phyloP scores from a whole-genome alignment of 495 filamentous ascomycete genomes.

The Aspergillus sparsus region DNA sequence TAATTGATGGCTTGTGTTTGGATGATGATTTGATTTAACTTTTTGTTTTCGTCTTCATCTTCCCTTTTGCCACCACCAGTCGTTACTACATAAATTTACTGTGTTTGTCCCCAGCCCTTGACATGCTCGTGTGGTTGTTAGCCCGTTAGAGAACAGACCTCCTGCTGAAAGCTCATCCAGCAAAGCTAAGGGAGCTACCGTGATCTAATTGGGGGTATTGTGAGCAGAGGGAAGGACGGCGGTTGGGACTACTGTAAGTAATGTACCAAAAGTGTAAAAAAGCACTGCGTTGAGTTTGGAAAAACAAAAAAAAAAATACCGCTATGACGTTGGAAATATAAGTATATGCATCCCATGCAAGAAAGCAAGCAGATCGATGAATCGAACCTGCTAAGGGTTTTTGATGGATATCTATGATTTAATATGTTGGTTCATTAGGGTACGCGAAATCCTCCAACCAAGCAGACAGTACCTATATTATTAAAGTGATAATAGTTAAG shows the following conservation, averaged over 20 bases:
- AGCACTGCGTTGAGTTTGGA: too few relatives aligned
- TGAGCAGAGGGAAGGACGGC: not conserved
- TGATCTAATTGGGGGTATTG: conserved; percentile 10
- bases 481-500: not conserved
- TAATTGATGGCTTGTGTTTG: not conserved
- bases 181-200: conserved; percentile 9
- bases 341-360: too few relatives aligned
- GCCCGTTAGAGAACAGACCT: conserved; percentile 23
- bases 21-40: not conserved
- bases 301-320: too few relatives aligned
- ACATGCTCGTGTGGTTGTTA: conserved; percentile 17
- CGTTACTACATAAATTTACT: not conserved
- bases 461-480: too few relatives aligned
- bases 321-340: too few relatives aligned
- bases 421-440: too few relatives aligned
- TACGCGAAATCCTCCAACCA: too few relatives aligned
- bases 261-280: conserved; percentile 1
- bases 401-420: too few relatives aligned
- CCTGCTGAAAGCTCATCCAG: conserved; percentile 17
- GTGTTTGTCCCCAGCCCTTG: conserved; percentile 15
- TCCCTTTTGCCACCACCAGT: conserved; percentile 14
- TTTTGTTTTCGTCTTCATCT: not conserved
- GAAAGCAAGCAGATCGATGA: too few relatives aligned
- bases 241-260: conserved; percentile 8
- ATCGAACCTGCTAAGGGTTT: too few relatives aligned